Evolutionary conservation across 371 early-diverging fungal species (phyloP), one percentile per base, ranked within the genome.

Genomic region (Mortierella polycephala): DNA sequence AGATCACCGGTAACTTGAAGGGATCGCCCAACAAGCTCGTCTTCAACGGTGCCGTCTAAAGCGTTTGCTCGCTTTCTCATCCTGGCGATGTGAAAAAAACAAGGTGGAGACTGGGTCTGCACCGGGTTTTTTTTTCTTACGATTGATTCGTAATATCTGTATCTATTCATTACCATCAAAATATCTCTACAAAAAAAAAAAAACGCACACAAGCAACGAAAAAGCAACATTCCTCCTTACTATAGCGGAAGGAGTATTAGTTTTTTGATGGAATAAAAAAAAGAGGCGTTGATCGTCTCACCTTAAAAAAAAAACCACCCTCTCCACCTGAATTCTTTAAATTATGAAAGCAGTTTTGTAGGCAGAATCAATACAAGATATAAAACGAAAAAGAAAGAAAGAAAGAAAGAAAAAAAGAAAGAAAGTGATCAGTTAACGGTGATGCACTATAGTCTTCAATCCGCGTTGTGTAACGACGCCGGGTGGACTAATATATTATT

Each of bases 31-130:
- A 70, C 64, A 59, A 49, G 44, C 64, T 70, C 49, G 67, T 72
- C 57, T 72, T 30, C 62, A 72, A 70, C 64, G 71, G 71, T 18
- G 71, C 64, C 20, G 71, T 23, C 58, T 42, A 55, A 71, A 53
- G 23, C 16, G 13, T 4, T 10, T 1, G 30, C 30, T 30, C 30
- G 30, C 30, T 30, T 30, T 30, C 30, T 30, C 3, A 50, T 46
- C 46, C 11, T 46, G 46, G 18, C 46, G 10, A 40, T 39, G 23
- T 5, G 6, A 54, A 40, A 51, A 51, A 16, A 52, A 60, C 13
- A 53, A 44, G 58, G 23, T 54, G n/a, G 23, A 57, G 62, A 53
- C 51, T 18, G 52, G 40, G 51, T 53, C 53, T 52, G 13, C 46
- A 23, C 42, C 46, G 18, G 18, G 16, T 46, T 20, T 23, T 23